Evolutionary conservation across 192 early-diverging fungal species (phyloP), one percentile per base, ranked within the genome.

Genomic region (Backusella liffmaniae): DNA sequence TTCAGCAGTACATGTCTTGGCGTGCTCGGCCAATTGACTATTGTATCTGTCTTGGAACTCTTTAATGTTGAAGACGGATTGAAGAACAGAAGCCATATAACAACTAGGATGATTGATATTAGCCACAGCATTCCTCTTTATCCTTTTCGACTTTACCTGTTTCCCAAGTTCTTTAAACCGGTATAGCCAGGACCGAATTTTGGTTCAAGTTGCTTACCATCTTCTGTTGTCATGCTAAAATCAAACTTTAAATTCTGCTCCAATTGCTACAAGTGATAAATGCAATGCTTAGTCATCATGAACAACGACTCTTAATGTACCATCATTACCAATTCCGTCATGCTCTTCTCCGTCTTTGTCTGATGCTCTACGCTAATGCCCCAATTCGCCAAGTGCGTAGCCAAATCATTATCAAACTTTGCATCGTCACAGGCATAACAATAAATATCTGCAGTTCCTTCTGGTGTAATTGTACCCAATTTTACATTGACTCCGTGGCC

Each of bases 191-290:
- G 92, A 6, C 96, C 97, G 72, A 94, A 97, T 23, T 95, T 81
- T 0, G 96, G 92, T 18, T 88, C 85, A 68, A 97, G 86, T 30
- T 91, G 85, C 73, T 93, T 91, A 51, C 98, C 98, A 79, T 99
- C 98, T 36, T 96, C 94, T 3, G 95, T 97, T 4, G 92, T 94
- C 98, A 99, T 99, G 79, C 92, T 95, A 79, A 98, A 98, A 76
- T 98, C 95, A 87, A 98, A 98, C 82, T 93, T 94, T 69, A 96
- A 84, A 79, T 99, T 99, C 79, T 98, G 94, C 69, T 98, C 98
- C 72, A 99, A 81, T 89, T 98, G 93, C 93, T 93, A 83, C 18
- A 44, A 18, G 16, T 49, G 46, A 49, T 49, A 44, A 4, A 44
- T 49, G 15, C 12, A 44, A 44, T 44, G 15, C 5, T 36, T 9